Conservation (phyloP, 2,329 filamentous ascomycete genomes). For the Aspergillus awamori region DNA sequence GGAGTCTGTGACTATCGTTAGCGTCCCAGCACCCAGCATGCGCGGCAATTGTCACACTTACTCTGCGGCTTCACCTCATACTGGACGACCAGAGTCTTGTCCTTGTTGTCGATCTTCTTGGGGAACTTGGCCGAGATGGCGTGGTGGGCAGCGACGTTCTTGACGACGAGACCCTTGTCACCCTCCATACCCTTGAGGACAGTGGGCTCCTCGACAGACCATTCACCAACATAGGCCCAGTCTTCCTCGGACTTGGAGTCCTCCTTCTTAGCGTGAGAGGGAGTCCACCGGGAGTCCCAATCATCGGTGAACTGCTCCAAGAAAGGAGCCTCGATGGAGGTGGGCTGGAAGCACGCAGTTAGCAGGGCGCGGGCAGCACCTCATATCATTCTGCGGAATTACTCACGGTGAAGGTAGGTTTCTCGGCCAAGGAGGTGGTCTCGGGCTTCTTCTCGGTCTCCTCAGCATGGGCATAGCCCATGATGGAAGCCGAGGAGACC, state of each 20-base stretch:
- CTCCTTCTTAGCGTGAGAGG: slow-evolving; percentile 96
- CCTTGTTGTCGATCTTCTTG: slow-evolving; percentile 95
- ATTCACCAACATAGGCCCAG: slow-evolving; percentile 96
- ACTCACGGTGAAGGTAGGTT: slow-evolving; percentile 87
- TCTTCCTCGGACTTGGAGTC: slow-evolving; percentile 79
- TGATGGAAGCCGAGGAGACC: slow-evolving; percentile 70
- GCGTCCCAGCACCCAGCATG: not conserved
- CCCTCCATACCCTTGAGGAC: slow-evolving; percentile 90
- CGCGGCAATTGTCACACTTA: slow-evolving; percentile 53
- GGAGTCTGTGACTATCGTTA: slow-evolving; percentile 63
- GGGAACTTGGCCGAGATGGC: slow-evolving; percentile 99
- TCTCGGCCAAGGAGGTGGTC: slow-evolving; percentile 61
- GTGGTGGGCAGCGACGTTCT: slow-evolving; percentile 97
- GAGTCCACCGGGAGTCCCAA: slow-evolving; percentile 92
- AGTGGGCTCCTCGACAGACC: slow-evolving; percentile 91
- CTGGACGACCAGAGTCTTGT: slow-evolving; percentile 94
- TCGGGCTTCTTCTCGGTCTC: slow-evolving; percentile 63
- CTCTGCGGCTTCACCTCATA: slow-evolving; percentile 99
- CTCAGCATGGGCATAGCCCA: slow-evolving; percentile 67
- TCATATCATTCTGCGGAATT: not conserved
- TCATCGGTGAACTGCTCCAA: slow-evolving; percentile 97
- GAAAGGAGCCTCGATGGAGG: slow-evolving; percentile 87
- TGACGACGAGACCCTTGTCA: slow-evolving; percentile 95
- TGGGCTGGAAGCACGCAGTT: slow-evolving; percentile 63
- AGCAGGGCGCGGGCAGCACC: slow-evolving; percentile 15